phyloP scores from a whole-genome alignment of 1,284 basidiomycete genomes.

The Schizophyllum amplum region DNA sequence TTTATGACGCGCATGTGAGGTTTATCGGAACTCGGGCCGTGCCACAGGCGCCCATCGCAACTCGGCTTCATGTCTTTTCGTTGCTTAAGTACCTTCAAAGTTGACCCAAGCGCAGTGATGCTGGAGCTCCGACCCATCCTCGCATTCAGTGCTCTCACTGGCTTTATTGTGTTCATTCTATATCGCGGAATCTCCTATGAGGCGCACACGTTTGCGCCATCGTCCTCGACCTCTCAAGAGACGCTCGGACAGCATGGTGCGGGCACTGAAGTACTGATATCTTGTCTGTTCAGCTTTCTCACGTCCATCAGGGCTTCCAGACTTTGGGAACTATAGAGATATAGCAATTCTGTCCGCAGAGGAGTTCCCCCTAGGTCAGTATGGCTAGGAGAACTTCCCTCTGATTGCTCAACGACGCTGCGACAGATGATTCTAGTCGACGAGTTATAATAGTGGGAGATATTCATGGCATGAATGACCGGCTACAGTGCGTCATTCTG shows the following conservation, averaged over 20 bases:
- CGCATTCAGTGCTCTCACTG: not conserved
- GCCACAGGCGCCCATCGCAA: not conserved
- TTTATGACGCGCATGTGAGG: too few relatives aligned
- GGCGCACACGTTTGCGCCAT: not conserved
- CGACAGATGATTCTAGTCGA: conserved; percentile 37
- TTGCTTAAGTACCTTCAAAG: not conserved
- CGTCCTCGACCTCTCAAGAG: not conserved
- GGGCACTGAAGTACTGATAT: too few relatives aligned
- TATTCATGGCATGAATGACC: conserved; percentile 71
- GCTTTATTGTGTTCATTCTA: not conserved
- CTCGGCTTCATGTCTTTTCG: not conserved
- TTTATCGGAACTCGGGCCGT: too few relatives aligned
- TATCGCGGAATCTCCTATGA: not conserved
- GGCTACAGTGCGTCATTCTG: conserved; percentile 50
- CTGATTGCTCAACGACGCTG: conserved; percentile 1
- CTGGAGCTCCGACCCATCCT: not conserved
- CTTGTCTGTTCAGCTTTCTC: not conserved
- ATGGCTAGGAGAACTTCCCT: not conserved
- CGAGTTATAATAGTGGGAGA: conserved; percentile 76
- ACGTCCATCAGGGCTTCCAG: conserved; percentile 31
- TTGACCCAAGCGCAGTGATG: not conserved
- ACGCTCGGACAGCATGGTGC: not conserved
- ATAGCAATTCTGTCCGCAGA: conserved; percentile 32
- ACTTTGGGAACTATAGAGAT: conserved; percentile 44
- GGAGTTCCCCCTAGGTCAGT: conserved; percentile 47